Percentiles rank a stretch among this genome's conserved stretches.
phyloP scores from a whole-genome alignment of 495 filamentous ascomycete species.

The Penicillium manginii region DNA sequence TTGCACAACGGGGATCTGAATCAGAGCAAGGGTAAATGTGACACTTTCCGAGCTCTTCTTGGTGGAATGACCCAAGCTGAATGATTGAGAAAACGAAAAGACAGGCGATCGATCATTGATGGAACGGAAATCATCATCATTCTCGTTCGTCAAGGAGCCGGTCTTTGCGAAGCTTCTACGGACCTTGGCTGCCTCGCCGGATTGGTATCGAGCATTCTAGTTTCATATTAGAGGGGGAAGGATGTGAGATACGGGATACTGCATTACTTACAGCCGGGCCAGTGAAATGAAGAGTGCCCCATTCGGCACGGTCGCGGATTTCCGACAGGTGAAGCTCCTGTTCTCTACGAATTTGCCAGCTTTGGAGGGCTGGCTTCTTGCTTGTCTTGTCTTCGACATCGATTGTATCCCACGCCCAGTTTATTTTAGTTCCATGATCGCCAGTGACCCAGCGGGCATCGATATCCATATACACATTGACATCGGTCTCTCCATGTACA shows the following conservation, averaged over 20 bases:
- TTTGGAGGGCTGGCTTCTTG: conserved; percentile 48
- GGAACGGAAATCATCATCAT: conserved; percentile 66
- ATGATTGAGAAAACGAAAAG: conserved; percentile 88
- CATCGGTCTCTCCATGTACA: conserved; percentile 68
- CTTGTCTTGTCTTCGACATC: conserved; percentile 31
- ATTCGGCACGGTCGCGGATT: conserved; percentile 77
- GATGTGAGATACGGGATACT: neutral
- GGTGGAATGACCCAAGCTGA: conserved; percentile 49
- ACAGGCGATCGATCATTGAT: conserved; percentile 88
- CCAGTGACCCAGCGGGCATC: conserved; percentile 92
- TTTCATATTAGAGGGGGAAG: conserved; percentile 20
- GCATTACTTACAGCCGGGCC: conserved; percentile 59
- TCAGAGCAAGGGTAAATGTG: conserved; percentile 80
- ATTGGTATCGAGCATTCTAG: conserved; percentile 65
- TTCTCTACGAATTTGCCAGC: conserved; percentile 66
- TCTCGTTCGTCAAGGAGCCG: conserved; percentile 65
- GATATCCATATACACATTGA: conserved; percentile 86
- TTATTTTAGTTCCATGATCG: conserved; percentile 66
- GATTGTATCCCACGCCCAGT: conserved; percentile 63
- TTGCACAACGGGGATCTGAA: conserved; percentile 84
- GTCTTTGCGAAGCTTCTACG: conserved; percentile 74
- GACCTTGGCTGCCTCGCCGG: conserved; percentile 68
- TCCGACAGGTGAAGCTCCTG: conserved; percentile 75
- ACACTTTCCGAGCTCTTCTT: conserved; percentile 52
- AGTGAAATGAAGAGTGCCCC: conserved; percentile 83